Evolutionary conservation across 768 basidiomycete genomes (phyloP).

Genomic region (Obba rivulosa): DNA sequence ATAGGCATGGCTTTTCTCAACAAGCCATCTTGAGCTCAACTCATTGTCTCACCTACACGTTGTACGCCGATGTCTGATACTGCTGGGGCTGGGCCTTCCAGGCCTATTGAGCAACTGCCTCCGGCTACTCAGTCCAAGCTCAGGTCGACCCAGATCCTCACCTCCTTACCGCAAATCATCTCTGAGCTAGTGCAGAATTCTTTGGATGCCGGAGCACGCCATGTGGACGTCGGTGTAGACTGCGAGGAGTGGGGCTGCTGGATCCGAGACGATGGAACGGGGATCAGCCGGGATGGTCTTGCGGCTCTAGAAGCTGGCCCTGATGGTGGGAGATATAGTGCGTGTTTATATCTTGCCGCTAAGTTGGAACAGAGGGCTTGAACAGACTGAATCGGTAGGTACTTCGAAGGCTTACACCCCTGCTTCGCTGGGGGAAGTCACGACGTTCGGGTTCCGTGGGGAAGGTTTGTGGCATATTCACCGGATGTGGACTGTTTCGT

Average conservation of each 20-base stretch:
- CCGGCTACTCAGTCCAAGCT: slow-evolving; percentile 61
- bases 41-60: too few species aligned
- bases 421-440: slow-evolving; percentile 42
- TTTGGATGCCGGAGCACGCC: slow-evolving; percentile 70
- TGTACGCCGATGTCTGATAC: too few species aligned
- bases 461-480: slow-evolving; percentile 54
- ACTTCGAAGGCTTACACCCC: slow-evolving; percentile 66
- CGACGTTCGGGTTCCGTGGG: slow-evolving; percentile 87
- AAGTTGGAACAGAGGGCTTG: background rate
- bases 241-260: slow-evolving; percentile 77
- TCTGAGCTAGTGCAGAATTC: slow-evolving; percentile 89
- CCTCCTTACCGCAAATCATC: slow-evolving; percentile 72
- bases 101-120: slow-evolving; percentile 36
- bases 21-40: too few species aligned
- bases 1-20: too few species aligned
- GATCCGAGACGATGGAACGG: slow-evolving; percentile 82
- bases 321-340: slow-evolving; percentile 64
- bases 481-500: background rate
- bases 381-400: slow-evolving; percentile 32
- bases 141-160: slow-evolving; percentile 80
- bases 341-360: slow-evolving; percentile 23
- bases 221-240: slow-evolving; percentile 69
- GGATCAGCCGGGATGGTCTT: slow-evolving; percentile 63
- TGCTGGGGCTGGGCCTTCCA: background rate
- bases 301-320: slow-evolving; percentile 43